A percentile compares a stretch with the other conserved stretches of the same genome.
These are phyloP conservation scores for Cryptococcus maquisensis DNA, from an alignment of 1,284 basidiomycete species.

Conservation along the genomic window DNA sequence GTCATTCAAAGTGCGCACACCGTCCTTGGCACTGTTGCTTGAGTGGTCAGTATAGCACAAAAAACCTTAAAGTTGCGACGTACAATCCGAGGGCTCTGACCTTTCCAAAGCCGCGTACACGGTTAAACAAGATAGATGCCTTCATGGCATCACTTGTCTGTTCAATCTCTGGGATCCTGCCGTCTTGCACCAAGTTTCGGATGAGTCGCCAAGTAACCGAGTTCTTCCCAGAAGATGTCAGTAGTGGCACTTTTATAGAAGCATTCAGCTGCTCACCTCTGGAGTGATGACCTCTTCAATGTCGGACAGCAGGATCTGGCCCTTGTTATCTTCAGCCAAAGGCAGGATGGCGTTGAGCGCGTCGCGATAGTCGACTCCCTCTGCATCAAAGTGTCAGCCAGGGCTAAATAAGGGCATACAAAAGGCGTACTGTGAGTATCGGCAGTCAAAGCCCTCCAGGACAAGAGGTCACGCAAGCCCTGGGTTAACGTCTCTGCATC, in stretches of 20 bases:
- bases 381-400: not conserved
- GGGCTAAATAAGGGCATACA: not conserved
- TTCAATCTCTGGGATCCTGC: slow-evolving; percentile 21
- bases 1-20: not conserved
- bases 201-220: slow-evolving; percentile 30
- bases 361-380: not conserved
- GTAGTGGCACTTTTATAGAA: not conserved
- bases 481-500: not conserved
- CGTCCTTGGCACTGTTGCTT: not conserved
- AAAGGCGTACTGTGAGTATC: not conserved
- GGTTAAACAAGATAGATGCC: slow-evolving; percentile 25
- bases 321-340: not conserved
- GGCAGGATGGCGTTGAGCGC: not conserved
- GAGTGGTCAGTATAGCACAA: too few species aligned
- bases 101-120: slow-evolving; percentile 31
- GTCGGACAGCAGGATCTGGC: not conserved
- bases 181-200: slow-evolving; percentile 19
- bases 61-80: slow-evolving; percentile 8
- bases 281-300: not conserved
- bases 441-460: not conserved
- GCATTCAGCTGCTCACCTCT: not conserved
- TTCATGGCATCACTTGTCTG: slow-evolving; percentile 11
- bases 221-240: not conserved
- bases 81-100: slow-evolving; percentile 24
- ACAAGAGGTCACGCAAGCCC: not conserved